Evolutionary conservation across 2,329 filamentous ascomycete species (phyloP), one percentile per base, ranked within the genome.

Genomic region (Apiospora aurea): DNA sequence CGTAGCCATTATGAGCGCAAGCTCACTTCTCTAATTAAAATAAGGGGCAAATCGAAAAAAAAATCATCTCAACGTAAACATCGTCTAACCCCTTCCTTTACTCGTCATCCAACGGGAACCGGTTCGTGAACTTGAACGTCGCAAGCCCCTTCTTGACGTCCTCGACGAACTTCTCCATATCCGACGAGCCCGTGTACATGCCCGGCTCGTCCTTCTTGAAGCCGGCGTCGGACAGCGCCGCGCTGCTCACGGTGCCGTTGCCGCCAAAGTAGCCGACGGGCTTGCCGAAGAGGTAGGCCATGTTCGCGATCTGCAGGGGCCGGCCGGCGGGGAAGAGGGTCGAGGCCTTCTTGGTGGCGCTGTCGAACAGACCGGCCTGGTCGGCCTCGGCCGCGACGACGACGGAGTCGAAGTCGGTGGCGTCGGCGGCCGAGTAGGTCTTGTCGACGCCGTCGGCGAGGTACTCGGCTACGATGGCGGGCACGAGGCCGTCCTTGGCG

Each of bases 221-320:
- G 1, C 85, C 86, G 0, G 84, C 84, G 16, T 79, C 80, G 0
- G 78, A 74, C 7, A 88, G 80, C 53, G 76, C 98, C 4, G 77
- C 38, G 70, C 44, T n/a, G 70, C 44, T 7, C 44, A 41, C 29
- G 29, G 26, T 51, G 29, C 68, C 44, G 68, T 51, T 51, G 29
- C 74, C 75, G 8, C 74, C 76, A 0, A 93, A 75, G 41, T 87
- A 88, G 18, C 85, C 91, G 34, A 94, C 83, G 0, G 92, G 90
- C 85, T 94, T 94, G 4, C 91, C 92, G 84, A 90, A 94, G 34
- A 88, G 83, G 82, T 90, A 94, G 0, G 86, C 88, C 77, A 91
- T 88, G 21, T 85, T 78, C 24, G 93, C 79, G 69, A 94, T 91
- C 82, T 92, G 87, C 2, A 86, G 80, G 0, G 92, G 92, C 0